A percentile compares a stretch with the other conserved stretches of the same genome.
phyloP scores from a whole-genome alignment of 345 rosid species.

The Pugionium dolabratum region DNA sequence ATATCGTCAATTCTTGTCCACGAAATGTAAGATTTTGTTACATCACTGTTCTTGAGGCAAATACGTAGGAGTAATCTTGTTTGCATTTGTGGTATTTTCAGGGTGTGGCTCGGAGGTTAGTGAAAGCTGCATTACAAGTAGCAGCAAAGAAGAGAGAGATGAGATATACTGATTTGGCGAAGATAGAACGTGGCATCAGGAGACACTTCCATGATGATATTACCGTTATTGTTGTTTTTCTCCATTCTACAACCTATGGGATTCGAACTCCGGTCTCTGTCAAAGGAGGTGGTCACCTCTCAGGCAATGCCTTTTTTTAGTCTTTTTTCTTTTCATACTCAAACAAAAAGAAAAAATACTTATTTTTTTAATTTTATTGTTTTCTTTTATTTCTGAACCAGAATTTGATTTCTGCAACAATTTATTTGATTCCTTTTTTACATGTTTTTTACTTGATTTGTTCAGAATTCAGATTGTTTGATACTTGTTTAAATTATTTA shows the following conservation, averaged over 20 bases:
- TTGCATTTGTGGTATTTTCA: slow-evolving; percentile 33
- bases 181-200: slow-evolving; percentile 89
- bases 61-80: not conserved
- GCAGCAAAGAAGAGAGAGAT: slow-evolving; percentile 96
- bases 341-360: not conserved
- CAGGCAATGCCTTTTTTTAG: slow-evolving; percentile 28
- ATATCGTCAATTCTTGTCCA: slow-evolving; percentile 75
- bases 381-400: not conserved
- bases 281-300: slow-evolving; percentile 54
- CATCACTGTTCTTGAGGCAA: not conserved
- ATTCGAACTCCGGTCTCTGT: slow-evolving; percentile 52
- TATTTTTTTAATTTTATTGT: not conserved
- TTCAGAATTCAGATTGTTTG: slow-evolving; percentile 15
- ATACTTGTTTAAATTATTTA: slow-evolving; percentile 13
- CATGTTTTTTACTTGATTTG: not conserved
- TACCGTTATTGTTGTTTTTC: slow-evolving; percentile 79
- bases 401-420: not conserved
- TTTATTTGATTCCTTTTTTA: slow-evolving; percentile 24
- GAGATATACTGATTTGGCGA: slow-evolving; percentile 93
- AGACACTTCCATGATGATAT: slow-evolving; percentile 98
- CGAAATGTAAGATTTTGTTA: slow-evolving; percentile 59
- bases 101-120: slow-evolving; percentile 81
- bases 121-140: slow-evolving; percentile 75
- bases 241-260: slow-evolving; percentile 50
- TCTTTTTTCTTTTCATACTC: not conserved